Conservation (phyloP, 2,329 filamentous ascomycete species). For the Fusarium redolens region DNA sequence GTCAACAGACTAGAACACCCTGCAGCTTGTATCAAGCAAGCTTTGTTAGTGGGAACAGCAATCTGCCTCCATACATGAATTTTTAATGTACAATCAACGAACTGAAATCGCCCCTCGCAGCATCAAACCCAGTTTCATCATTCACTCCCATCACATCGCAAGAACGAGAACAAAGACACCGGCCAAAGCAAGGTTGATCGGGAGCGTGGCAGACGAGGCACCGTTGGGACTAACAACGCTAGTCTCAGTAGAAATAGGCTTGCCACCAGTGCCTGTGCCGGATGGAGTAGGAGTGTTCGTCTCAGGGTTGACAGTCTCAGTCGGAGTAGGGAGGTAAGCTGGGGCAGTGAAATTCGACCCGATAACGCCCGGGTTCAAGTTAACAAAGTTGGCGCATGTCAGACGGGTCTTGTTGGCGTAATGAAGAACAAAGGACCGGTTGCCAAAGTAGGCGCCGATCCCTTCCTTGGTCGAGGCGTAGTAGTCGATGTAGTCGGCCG, state of each 20-base stretch:
- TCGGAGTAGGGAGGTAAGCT: slow-evolving; percentile 34
- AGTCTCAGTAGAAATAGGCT: slow-evolving; percentile 26
- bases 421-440: slow-evolving; percentile 73
- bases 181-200: slow-evolving; percentile 29
- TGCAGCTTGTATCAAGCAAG: slow-evolving; percentile 13
- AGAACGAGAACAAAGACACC: slow-evolving; percentile 25
- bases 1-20: slow-evolving; percentile 8
- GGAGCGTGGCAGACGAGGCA: slow-evolving; percentile 21
- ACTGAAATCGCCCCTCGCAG: neutral
- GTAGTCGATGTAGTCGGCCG: slow-evolving; percentile 63
- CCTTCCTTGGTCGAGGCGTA: slow-evolving; percentile 66
- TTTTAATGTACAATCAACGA: slow-evolving; percentile 17
- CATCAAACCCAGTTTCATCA: neutral
- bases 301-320: slow-evolving; percentile 29
- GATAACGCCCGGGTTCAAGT: slow-evolving; percentile 24
- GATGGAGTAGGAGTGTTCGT: slow-evolving; percentile 29
- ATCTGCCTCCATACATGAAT: slow-evolving; percentile 2
- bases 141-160: slow-evolving; percentile 13
- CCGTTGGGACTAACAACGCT: slow-evolving; percentile 22
- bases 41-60: slow-evolving; percentile 2
- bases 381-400: slow-evolving; percentile 71
- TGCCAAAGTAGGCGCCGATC: slow-evolving; percentile 69
- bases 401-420: slow-evolving; percentile 72
- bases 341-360: slow-evolving; percentile 33
- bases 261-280: slow-evolving; percentile 2